Evolutionary conservation across 2,329 filamentous ascomycete genomes (phyloP).

Genomic region (Microcera coccophila): DNA sequence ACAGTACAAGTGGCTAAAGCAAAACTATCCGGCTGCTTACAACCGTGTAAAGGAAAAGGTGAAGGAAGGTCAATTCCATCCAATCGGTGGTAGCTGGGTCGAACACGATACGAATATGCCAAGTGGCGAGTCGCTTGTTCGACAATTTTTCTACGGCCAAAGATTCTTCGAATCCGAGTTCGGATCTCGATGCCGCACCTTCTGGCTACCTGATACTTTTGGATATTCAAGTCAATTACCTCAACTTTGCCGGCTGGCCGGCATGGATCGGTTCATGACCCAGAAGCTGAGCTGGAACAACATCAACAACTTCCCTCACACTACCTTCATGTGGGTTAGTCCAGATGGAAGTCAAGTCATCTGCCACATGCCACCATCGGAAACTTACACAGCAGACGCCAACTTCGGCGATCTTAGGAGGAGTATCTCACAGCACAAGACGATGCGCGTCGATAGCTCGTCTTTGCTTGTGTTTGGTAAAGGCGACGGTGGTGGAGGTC

Average conservation of each 20-base stretch:
- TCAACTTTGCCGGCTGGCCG: constrained; percentile 87
- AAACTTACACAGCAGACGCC: constrained; percentile 92
- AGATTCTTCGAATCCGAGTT: constrained; percentile 93
- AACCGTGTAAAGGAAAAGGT: constrained; percentile 89
- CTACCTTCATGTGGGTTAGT: constrained; percentile 97
- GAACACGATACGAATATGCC: constrained; percentile 98
- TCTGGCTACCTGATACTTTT: constrained; percentile 98
- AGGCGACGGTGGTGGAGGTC: constrained; percentile 91
- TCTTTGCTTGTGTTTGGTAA: constrained; percentile 94
- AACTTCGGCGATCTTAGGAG: constrained; percentile 92
- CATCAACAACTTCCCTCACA: constrained; percentile 98
- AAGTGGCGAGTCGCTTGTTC: constrained; percentile 86
- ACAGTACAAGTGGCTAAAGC: constrained; percentile 96
- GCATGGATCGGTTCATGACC: constrained; percentile 94
- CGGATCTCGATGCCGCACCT: constrained; percentile 81
- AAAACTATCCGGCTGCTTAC: constrained; percentile 82
- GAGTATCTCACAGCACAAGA: constrained; percentile 90
- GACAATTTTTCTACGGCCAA: constrained; percentile 94
- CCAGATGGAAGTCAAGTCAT: constrained; percentile 94
- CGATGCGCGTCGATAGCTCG: constrained; percentile 85
- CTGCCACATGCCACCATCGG: constrained; percentile 93
- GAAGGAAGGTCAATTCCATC: constrained; percentile 85
- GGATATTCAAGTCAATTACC: constrained; percentile 94
- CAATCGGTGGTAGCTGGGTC: constrained; percentile 96
- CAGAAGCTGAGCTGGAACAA: constrained; percentile 99